These are phyloP conservation scores for Rhizoctonia solani DNA, from an alignment of 1,284 basidiomycete genomes.

Conservation along the genomic window DNA sequence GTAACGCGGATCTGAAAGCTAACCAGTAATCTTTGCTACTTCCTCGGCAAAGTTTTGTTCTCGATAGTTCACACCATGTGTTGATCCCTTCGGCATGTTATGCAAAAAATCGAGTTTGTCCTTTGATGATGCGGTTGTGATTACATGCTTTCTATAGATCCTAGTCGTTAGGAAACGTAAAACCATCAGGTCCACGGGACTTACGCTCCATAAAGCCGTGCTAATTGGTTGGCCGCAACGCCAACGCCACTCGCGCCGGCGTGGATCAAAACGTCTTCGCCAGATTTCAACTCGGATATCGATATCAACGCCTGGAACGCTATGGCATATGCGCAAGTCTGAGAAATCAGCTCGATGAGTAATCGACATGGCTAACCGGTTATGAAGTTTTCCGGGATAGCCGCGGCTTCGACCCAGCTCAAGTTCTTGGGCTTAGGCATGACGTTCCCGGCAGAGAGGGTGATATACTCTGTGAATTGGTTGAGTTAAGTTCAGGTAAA, in stretches of 20 bases:
- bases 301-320: slow-evolving; percentile 83
- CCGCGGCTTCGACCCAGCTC: slow-evolving; percentile 82
- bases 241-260: slow-evolving; percentile 92
- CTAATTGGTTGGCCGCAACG: slow-evolving; percentile 87
- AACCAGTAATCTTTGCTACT: slow-evolving; percentile 61
- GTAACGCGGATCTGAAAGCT: not conserved
- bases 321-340: slow-evolving; percentile 42
- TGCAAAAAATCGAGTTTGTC: slow-evolving; percentile 84
- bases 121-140: slow-evolving; percentile 81
- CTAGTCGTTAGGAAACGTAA: not conserved
- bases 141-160: slow-evolving; percentile 63
- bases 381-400: slow-evolving; percentile 83
- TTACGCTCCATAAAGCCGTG: slow-evolving; percentile 73
- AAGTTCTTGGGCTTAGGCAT: slow-evolving; percentile 76
- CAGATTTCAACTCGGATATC: slow-evolving; percentile 68
- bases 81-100: slow-evolving; percentile 60
- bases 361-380: slow-evolving; percentile 60
- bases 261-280: slow-evolving; percentile 83
- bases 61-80: slow-evolving; percentile 84
- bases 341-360: not conserved
- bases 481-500: slow-evolving; percentile 45
- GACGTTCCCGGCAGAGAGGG: slow-evolving; percentile 67
- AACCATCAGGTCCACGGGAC: slow-evolving; percentile 44
- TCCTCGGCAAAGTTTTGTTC: slow-evolving; percentile 76
- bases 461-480: slow-evolving; percentile 84